Evolutionary conservation across 345 rosid genomes (phyloP).

Genomic region (Melaleuca quinquenervia): DNA sequence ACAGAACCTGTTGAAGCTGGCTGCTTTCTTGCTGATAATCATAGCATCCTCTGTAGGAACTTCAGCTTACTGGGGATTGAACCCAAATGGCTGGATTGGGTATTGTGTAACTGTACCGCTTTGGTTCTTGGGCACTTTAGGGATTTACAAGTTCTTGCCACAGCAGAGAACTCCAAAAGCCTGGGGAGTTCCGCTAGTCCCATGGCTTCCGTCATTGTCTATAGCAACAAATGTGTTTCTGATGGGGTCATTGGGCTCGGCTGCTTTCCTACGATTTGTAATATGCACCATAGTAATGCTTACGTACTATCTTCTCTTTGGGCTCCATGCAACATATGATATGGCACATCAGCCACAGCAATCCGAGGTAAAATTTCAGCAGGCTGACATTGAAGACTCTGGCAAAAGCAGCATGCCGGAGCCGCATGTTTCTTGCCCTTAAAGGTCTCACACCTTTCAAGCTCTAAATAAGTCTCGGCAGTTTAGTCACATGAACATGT

Average conservation of each 20-base stretch:
- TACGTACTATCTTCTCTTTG: slow-evolving; percentile 39
- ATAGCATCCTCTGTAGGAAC: slow-evolving; percentile 42
- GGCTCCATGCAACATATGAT: slow-evolving; percentile 58
- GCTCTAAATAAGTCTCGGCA: background rate
- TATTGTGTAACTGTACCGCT: slow-evolving; percentile 36
- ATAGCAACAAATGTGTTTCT: slow-evolving; percentile 50
- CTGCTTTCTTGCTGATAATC: slow-evolving; percentile 22
- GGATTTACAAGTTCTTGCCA: slow-evolving; percentile 24
- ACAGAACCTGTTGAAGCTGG: slow-evolving; percentile 24
- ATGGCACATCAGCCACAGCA: slow-evolving; percentile 30
- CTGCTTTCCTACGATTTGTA: slow-evolving; percentile 39
- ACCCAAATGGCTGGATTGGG: slow-evolving; percentile 36
- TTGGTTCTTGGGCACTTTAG: slow-evolving; percentile 43
- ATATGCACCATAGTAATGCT: slow-evolving; percentile 44
- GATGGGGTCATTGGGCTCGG: slow-evolving; percentile 34
- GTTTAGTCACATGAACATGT: background rate
- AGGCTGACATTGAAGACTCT: slow-evolving; percentile 3
- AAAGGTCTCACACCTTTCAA: background rate
- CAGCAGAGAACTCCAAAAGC: slow-evolving; percentile 46
- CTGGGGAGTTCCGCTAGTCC: slow-evolving; percentile 68
- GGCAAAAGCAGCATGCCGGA: background rate
- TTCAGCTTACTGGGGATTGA: slow-evolving; percentile 49
- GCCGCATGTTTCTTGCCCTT: background rate
- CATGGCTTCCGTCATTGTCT: slow-evolving; percentile 59
- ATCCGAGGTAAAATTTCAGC: background rate